Base-by-base conservation (phyloP, 2,329 filamentous ascomycete genomes). In the Colletotrichum graminicola region DNA sequence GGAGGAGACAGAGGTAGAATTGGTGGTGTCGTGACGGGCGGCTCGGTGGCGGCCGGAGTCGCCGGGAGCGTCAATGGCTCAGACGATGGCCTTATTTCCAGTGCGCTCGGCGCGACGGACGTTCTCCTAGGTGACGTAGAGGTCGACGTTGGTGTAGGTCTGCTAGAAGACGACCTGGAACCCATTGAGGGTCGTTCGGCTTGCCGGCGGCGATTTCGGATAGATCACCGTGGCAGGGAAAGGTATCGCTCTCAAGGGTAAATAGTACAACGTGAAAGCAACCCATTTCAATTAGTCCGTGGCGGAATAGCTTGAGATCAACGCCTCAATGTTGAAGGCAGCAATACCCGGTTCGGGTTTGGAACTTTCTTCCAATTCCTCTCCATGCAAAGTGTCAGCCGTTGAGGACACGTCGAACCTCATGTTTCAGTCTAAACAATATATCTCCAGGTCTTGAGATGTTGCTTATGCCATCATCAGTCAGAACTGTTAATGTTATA, bases 61-160 rank as follows among this genome's bases (percentile, higher is more conserved):
- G 4, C 74, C 72, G 7, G 74, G 72, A 4, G 79, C 76, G 60
- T 82, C 81, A 1, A 82, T 78, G 47, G 81, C 82, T 77, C 80
- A 80, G 55, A 82, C 79, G 43, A 82, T 78, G 23, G 80, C 81
- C 76, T 80, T 81, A 55, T 79, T 80, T 1, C 79, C 79, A 12
- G 79, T 75, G 16, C 67, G 70, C 71, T 80, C 80, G 12, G 79
- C 79, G 32, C 77, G 78, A 63, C 75, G 73, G 62, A 82, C 75
- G 34, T 76, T 71, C 29, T 80, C 76, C 76, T 78, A 80, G 5
- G 79, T 79, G 23, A 79, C 76, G 23, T 76, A 76, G 1, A 78
- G 74, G 74, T 81, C 81, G 67, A 74, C 75, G 29, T 78, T 69
- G 60, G 68, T 71, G 57, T 66, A 62, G 51, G 75, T 77, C 74